These are phyloP conservation scores for Phlegmacium glaucopus DNA, from an alignment of 768 basidiomycete genomes.

Conservation along the genomic window DNA sequence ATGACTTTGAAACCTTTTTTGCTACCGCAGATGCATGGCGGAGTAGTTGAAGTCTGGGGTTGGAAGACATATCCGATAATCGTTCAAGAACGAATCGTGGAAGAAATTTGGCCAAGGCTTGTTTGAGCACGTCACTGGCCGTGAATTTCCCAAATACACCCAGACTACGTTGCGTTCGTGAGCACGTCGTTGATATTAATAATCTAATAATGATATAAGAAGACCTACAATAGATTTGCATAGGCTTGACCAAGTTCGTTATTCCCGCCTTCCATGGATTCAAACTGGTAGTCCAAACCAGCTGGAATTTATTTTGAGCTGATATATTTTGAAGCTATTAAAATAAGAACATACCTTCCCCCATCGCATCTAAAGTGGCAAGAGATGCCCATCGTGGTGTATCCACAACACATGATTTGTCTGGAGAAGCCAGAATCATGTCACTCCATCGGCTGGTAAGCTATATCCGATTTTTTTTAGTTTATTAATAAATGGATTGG, in stretches of 20 bases:
- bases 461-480: constrained; percentile 18
- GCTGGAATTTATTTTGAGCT: too few relatives aligned
- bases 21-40: constrained; percentile 29
- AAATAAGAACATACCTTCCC: constrained; percentile 44
- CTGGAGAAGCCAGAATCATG: constrained; percentile 23
- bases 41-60: constrained; percentile 26
- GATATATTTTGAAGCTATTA: too few relatives aligned
- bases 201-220: neutral
- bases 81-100: constrained; percentile 30
- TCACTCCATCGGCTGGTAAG: constrained; percentile 38
- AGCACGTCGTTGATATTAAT: neutral
- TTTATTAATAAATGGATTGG: neutral
- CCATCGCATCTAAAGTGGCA: constrained; percentile 49
- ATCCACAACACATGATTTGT: constrained; percentile 28
- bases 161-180: constrained; percentile 14
- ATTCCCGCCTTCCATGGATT: constrained; percentile 32
- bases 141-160: constrained; percentile 29
- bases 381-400: constrained; percentile 38
- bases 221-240: constrained; percentile 32
- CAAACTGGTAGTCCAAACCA: constrained; percentile 50
- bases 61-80: constrained; percentile 28
- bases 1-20: constrained; percentile 28
- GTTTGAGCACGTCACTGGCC: constrained; percentile 27
- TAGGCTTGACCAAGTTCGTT: constrained; percentile 36
- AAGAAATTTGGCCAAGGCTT: constrained; percentile 26